These are phyloP conservation scores for Pseudoperonospora humuli DNA, from an alignment of 352 stramenopile genomes.

Conservation along the genomic window DNA sequence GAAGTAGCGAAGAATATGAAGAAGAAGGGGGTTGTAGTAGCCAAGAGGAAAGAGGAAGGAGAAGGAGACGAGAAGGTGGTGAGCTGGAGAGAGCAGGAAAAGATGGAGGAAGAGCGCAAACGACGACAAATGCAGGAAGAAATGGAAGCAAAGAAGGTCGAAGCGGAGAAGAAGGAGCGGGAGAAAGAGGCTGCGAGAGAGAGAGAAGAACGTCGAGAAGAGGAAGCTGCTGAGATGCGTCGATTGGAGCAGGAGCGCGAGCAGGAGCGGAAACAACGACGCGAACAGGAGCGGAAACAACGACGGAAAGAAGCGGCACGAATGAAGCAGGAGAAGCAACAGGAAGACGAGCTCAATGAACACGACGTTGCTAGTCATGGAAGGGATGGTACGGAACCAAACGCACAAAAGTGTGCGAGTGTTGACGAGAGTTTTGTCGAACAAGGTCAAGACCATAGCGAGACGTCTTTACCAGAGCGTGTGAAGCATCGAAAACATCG, in stretches of 20 bases:
- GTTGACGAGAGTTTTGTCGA: neutral
- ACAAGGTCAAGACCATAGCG: constrained; percentile 3
- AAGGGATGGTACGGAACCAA: neutral
- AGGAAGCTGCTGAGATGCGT: constrained; percentile 19
- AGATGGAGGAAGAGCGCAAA: constrained; percentile 28
- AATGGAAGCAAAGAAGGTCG: constrained; percentile 19
- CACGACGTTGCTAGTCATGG: neutral
- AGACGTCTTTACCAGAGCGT: constrained; percentile 6
- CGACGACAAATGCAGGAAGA: constrained; percentile 26
- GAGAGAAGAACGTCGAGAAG: constrained; percentile 17
- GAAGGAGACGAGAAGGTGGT: constrained; percentile 7
- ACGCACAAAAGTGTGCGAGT: neutral
- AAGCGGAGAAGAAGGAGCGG: constrained; percentile 19
- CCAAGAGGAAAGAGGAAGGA: constrained; percentile 7
- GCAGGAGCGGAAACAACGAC: constrained; percentile 8
- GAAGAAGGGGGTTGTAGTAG: constrained; percentile 40
- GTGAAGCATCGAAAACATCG: constrained; percentile 5
- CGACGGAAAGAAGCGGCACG: constrained; percentile 1
- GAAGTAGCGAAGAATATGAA: constrained; percentile 66
- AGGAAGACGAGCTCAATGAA: constrained; percentile 3
- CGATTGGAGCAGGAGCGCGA: constrained; percentile 17
- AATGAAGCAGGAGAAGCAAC: constrained; percentile 11
- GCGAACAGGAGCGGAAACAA: constrained; percentile 6
- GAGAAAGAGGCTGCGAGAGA: constrained; percentile 21
- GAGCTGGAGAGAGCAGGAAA: constrained; percentile 30